Conservation (phyloP, 2,329 filamentous ascomycete species). For the Emergomyces pasteurianus region DNA sequence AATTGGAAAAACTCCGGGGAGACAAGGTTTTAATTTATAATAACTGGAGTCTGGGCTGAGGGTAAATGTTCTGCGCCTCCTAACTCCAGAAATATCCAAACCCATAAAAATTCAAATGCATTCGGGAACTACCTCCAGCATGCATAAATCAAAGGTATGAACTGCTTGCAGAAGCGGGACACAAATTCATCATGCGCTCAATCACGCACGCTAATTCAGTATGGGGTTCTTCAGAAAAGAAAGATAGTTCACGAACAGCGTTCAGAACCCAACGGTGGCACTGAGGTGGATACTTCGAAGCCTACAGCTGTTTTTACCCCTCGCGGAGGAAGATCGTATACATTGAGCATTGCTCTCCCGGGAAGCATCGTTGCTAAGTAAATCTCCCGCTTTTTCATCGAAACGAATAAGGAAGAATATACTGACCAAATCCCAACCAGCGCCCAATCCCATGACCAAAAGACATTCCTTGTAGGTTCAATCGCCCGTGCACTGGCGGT, state of each 20-base stretch:
- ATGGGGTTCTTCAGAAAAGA: conserved; percentile 11
- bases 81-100: background rate
- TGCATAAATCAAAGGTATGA: conserved; percentile 3
- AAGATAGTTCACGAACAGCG: conserved; percentile 12
- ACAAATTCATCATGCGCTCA: background rate
- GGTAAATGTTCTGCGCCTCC: background rate
- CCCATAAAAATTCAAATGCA: background rate
- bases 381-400: conserved; percentile 12
- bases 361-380: conserved; percentile 68
- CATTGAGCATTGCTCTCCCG: conserved; percentile 64
- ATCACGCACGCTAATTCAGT: background rate
- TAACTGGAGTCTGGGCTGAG: too few species aligned
- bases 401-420: background rate
- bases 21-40: too few species aligned
- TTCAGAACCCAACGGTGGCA: conserved; percentile 6
- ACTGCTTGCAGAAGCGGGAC: background rate
- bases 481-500: conserved; percentile 72
- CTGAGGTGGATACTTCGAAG: conserved; percentile 46
- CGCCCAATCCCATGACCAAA: conserved; percentile 60
- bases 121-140: background rate
- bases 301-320: conserved; percentile 59
- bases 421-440: conserved; percentile 29
- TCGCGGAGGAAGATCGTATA: conserved; percentile 54
- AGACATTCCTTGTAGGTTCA: conserved; percentile 59
- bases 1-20: background rate